Conservation (phyloP, 1,139 yeast species). For the Suhomyces terraborum region DNA sequence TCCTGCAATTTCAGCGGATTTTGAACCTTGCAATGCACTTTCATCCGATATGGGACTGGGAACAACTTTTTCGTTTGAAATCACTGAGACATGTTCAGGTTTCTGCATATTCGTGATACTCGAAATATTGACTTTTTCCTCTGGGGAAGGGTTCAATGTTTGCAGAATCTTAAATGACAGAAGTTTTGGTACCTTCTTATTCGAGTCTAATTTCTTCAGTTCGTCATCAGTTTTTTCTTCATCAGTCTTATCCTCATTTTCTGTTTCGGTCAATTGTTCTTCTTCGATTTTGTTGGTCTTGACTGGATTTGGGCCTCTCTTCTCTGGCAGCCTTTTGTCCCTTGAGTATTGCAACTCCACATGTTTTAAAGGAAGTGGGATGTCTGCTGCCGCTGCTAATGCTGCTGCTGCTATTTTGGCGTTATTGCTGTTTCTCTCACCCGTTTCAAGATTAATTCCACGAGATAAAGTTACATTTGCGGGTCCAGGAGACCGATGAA, state of each 20-base stretch:
- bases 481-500: conserved; percentile 44
- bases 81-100: too few relatives aligned
- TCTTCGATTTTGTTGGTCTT: conserved; percentile 13
- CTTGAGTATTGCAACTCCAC: conserved; percentile 1
- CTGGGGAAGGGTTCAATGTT: background rate
- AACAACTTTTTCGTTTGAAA: too few relatives aligned
- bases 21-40: too few relatives aligned
- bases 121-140: background rate
- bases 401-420: conserved; percentile 74
- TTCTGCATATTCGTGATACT: background rate
- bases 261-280: conserved; percentile 21
- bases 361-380: conserved; percentile 53
- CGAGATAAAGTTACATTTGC: conserved; percentile 50
- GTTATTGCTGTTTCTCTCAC: conserved; percentile 43
- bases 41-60: too few relatives aligned
- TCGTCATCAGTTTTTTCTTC: conserved; percentile 17
- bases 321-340: background rate
- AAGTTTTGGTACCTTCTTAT: background rate
- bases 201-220: background rate
- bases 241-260: conserved; percentile 22
- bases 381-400: conserved; percentile 69
- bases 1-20: too few relatives aligned
- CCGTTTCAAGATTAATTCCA: conserved; percentile 41
- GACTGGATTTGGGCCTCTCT: background rate
- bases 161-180: conserved; percentile 1